Conservation (phyloP, 257 asterid species). For the Parsonsia alboflavescens region DNA sequence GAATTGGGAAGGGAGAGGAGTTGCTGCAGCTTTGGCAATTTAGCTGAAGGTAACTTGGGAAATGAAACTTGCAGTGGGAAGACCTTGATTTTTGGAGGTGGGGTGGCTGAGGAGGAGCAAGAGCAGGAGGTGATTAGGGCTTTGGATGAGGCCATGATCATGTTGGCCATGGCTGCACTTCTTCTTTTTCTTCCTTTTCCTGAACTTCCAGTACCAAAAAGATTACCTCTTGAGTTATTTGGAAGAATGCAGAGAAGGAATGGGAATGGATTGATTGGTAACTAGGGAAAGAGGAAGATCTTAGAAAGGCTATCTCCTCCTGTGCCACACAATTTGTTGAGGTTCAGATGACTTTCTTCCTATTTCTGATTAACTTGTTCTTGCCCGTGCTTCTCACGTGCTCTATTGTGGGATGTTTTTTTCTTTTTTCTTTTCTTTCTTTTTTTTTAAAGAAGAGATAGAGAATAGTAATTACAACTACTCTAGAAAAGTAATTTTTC, state of each 20-base stretch:
- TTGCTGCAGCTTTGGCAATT: constrained; percentile 36
- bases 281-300: constrained; percentile 13
- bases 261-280: neutral
- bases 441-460: too few relatives aligned
- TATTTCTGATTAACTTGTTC: neutral
- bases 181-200: constrained; percentile 21
- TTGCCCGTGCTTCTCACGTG: constrained; percentile 22
- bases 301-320: constrained; percentile 38
- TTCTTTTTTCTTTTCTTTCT: too few relatives aligned
- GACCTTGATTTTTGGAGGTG: constrained; percentile 43
- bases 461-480: too few relatives aligned
- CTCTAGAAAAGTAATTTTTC: too few relatives aligned
- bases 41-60: constrained; percentile 43
- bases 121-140: constrained; percentile 34
- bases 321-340: constrained; percentile 52
- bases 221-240: neutral
- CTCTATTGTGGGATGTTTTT: neutral
- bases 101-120: constrained; percentile 17
- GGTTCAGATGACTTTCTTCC: constrained; percentile 19
- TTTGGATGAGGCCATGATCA: constrained; percentile 74
- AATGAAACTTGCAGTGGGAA: constrained; percentile 25
- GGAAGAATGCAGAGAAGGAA: neutral
- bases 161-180: constrained; percentile 56
- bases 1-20: constrained; percentile 29
- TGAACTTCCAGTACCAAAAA: neutral